Percentiles rank a stretch among this genome's conserved stretches.
Conservation (phyloP, 2,329 filamentous ascomycete species). For the Phyllosticta capitalensis region DNA sequence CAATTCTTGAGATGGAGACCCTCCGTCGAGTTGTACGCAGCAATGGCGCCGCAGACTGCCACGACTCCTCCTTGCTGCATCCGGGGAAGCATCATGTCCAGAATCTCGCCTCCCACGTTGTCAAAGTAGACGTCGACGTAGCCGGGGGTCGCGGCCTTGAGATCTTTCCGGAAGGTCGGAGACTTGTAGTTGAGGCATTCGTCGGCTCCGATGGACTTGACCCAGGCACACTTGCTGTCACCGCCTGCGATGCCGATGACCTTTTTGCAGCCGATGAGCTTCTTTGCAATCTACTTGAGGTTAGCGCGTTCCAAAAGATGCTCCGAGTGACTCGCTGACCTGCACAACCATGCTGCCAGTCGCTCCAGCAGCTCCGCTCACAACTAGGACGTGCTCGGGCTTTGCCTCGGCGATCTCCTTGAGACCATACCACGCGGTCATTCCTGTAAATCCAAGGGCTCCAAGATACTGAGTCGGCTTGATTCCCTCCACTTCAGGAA, state of each 20-base stretch:
- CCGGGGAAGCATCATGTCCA: constrained; percentile 37
- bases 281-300: constrained; percentile 43
- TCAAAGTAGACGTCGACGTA: constrained; percentile 45
- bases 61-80: constrained; percentile 34
- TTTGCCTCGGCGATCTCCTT: constrained; percentile 58
- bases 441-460: constrained; percentile 52
- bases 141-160: constrained; percentile 38
- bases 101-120: constrained; percentile 41
- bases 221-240: constrained; percentile 44
- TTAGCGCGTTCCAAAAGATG: not conserved
- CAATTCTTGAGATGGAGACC: constrained; percentile 28
- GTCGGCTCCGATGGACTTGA: constrained; percentile 43
- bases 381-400: constrained; percentile 63
- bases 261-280: constrained; percentile 37
- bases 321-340: constrained; percentile 34
- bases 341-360: constrained; percentile 69
- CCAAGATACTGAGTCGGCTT: constrained; percentile 15
- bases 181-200: constrained; percentile 47
- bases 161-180: constrained; percentile 36
- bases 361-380: constrained; percentile 68
- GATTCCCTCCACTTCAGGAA: not conserved
- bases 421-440: constrained; percentile 72
- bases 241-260: constrained; percentile 46
- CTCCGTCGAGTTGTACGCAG: constrained; percentile 31
- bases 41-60: constrained; percentile 35